Base-by-base conservation (phyloP, 2,329 filamentous ascomycete species). In the Emydomyces testavorans region DNA sequence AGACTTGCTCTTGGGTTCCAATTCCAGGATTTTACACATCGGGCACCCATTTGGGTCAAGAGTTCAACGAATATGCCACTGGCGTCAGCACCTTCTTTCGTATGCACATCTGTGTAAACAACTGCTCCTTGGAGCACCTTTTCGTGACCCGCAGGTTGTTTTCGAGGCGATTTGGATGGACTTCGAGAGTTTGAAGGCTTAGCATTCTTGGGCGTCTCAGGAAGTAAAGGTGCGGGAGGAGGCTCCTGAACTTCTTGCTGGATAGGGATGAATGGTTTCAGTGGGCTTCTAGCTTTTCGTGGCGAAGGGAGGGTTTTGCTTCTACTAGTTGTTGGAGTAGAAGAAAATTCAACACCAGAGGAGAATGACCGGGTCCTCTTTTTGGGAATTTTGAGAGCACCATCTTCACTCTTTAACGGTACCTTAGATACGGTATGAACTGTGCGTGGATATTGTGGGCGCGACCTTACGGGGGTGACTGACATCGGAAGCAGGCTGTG, bases 31-130 rank as follows among this genome's bases (percentile, higher is more conserved):
- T 82, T 85, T 36, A 89, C 75, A 57, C 85, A 87, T 38, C 78
- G 77, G 16, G 88, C 88, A 8, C 88, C 88, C 78, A 94, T 88
- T 58, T 86, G 79, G 6, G 73, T 77, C 18, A 94, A 74, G 5
- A 93, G 73, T 56, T 89, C 83, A 13, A 85, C 75, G 61, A 93
- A 94, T 49, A 92, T 78, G n/a, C 76, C 76, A 58, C 83, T 86
- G 6, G 84, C 84, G 64, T 92, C 84, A 20, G 80, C 81, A 4
- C 87, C 87, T 58, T 92, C 84, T 6, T 78, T 83, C 0, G 85
- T 89, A 60, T 86, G 79, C 2, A 93, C 85, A 62, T 94, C 87
- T 1, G 92, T 84, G 60, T 81, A 87, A 3, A 92, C 83, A 2
- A 87, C 77, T 13, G 80, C 83, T 1, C 86, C 87, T 16, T 75